phyloP scores from a whole-genome alignment of 1,284 basidiomycete species.

The Volvariella surrecta region DNA sequence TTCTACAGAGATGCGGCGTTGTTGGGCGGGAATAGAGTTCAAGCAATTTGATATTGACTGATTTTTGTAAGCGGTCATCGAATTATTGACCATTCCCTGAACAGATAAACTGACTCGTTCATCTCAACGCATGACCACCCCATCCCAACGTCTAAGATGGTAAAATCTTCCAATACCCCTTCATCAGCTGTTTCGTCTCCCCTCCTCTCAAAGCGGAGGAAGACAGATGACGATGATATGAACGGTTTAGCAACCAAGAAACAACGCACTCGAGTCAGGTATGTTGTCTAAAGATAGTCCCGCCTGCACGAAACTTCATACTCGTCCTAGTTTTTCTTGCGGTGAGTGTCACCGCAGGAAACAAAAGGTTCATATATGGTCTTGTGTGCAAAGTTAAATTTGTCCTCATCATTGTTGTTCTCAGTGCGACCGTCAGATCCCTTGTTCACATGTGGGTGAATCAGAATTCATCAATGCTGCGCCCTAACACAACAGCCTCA shows the following conservation, averaged over 20 bases:
- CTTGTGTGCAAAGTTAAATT: constrained; percentile 11
- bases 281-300: constrained; percentile 15
- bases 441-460: constrained; percentile 66
- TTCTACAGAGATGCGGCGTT: not conserved
- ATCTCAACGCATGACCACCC: no score
- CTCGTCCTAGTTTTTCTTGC: constrained; percentile 60
- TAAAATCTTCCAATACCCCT: constrained; percentile 11
- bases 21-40: no score
- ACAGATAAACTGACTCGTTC: no score
- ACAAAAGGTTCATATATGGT: constrained; percentile 50
- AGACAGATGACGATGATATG: constrained; percentile 51
- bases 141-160: constrained; percentile 1
- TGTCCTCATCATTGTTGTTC: constrained; percentile 16
- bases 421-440: constrained; percentile 74
- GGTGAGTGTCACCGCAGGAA: constrained; percentile 80
- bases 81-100: no score
- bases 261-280: constrained; percentile 70
- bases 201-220: constrained; percentile 41
- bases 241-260: constrained; percentile 47
- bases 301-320: constrained; percentile 9
- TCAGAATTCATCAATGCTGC: constrained; percentile 7
- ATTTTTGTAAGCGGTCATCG: no score
- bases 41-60: no score
- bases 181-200: constrained; percentile 18
- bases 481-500: constrained; percentile 19